Base-by-base conservation (phyloP, 345 rosid species). In the Citrus reticulata region DNA sequence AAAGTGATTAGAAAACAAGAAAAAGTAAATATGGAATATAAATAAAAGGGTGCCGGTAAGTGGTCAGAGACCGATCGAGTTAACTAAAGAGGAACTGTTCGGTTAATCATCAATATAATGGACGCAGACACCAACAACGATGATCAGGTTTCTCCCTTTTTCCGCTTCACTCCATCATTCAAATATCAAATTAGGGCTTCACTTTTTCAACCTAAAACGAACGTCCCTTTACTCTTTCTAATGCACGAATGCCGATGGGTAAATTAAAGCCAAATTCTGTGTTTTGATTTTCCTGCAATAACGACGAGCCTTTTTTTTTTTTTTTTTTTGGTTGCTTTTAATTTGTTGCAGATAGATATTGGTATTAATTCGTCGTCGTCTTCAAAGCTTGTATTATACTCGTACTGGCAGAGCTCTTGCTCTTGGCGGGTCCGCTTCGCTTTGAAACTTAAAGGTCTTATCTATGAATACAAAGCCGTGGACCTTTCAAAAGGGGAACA, bases 391-490 rank as follows among this genome's bases (percentile, higher is more conserved):
- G 61, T 85, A 8, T 69, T 88, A 66, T 90, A 84, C 76, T 86
- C 90, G 22, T 86, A 65, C 80, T 90, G 89, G 89, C 87, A 85
- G 79, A 88, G 93, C 80, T 88, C 93, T n/a, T 90, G 91, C 32
- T 68, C 91, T 24, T 88, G 93, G 93, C 93, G 93, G n/a, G 88
- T 88, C 76, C 90, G 90, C 77, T 86, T 88, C 60, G 91, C 91
- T 80, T 77, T 90, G 61, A 84, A 73, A 58, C 89, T 90, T 67
- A 88, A 88, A 83, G 90, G 93, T 78, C 81, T 88, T 80, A 20
- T 83, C 4, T 90, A 83, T 17, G 91, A 86, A 73, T 86, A 82
- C 74, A 84, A 51, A 83, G 86, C 91, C 30, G 91, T 86, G 61
- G 51, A 86, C 71, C 85, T 90, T 70, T 7, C n/a, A 10, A 86